Evolutionary conservation across 345 rosid genomes (phyloP).

Genomic region (Microcos paniculata): DNA sequence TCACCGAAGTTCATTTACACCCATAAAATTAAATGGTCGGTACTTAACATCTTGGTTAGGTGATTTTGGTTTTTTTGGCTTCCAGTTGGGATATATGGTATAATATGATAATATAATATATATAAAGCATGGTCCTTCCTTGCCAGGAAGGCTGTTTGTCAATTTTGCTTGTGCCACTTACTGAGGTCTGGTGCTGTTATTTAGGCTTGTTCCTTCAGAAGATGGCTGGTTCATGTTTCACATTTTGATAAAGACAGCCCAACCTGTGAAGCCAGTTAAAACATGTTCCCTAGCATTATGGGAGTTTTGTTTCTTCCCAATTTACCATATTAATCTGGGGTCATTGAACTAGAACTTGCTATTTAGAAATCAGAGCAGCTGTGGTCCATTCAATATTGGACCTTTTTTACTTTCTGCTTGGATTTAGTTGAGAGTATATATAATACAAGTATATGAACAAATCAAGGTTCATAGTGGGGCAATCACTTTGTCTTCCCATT

Average conservation of each 20-base stretch:
- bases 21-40: no score
- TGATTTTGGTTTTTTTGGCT: background rate
- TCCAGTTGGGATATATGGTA: background rate
- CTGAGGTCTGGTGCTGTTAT: background rate
- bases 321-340: background rate
- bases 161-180: background rate
- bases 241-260: slow-evolving; percentile 8
- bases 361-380: background rate
- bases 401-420: background rate
- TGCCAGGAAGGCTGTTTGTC: background rate
- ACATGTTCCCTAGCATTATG: background rate
- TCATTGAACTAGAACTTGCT: background rate
- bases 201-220: background rate
- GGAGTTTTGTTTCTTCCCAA: slow-evolving; percentile 1
- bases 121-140: background rate
- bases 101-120: no score
- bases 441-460: background rate
- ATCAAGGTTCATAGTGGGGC: background rate
- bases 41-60: background rate
- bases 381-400: background rate
- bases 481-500: background rate
- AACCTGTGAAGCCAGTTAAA: slow-evolving; percentile 2
- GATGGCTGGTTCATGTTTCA: background rate
- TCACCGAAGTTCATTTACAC: no score
- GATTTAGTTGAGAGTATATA: background rate